Evolutionary conservation across 2,329 filamentous ascomycete genomes (phyloP), one percentile per base, ranked within the genome.

Genomic region (Sordariomycetes sp.): DNA sequence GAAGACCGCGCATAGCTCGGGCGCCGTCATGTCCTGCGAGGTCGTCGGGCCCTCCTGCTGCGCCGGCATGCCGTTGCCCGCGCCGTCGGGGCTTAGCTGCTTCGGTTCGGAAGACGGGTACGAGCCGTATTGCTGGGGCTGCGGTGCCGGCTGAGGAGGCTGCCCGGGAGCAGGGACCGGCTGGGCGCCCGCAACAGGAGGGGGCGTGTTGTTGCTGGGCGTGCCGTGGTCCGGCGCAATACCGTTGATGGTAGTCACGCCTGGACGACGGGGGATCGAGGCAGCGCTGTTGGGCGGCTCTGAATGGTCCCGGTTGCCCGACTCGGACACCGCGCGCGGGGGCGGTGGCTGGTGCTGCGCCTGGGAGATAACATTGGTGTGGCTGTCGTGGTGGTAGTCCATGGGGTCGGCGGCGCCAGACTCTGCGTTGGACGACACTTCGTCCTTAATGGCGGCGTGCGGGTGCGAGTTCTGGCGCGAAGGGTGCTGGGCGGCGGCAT

Each of bases 161-260:
- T 14, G 6, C 16, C 11, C 14, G 42, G 45, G 34, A 6, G 41
- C 40, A 2, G 57, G 50, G n/a, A 16, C 14, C 25, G 14, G n/a
- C n/a, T n/a, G 14, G 12, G 25, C n/a, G 25, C 25, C 25, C n/a
- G n/a, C n/a, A n/a, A n/a, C n/a, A n/a, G n/a, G n/a, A n/a, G n/a
- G n/a, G 8, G 64, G 59, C 1, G 64, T 68, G 39, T 67, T 70
- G 11, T 58, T 59, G 1, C 60, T 62, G 0, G 70, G 64, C 0
- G 67, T 69, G 5, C 63, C 60, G 2, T 61, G 59, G 9, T 63
- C 62, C 5, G 59, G 68, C 2, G 70, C 69, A 29, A 67, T 67
- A 6, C 72, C 72, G 37, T 76, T 77, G 46, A 77, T 76, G 2
- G 72, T 75, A 3, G 72, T 66, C 29, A 76, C 64, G 12, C 72